Conservation (phyloP, 768 basidiomycete genomes). For the Mycena metata region DNA sequence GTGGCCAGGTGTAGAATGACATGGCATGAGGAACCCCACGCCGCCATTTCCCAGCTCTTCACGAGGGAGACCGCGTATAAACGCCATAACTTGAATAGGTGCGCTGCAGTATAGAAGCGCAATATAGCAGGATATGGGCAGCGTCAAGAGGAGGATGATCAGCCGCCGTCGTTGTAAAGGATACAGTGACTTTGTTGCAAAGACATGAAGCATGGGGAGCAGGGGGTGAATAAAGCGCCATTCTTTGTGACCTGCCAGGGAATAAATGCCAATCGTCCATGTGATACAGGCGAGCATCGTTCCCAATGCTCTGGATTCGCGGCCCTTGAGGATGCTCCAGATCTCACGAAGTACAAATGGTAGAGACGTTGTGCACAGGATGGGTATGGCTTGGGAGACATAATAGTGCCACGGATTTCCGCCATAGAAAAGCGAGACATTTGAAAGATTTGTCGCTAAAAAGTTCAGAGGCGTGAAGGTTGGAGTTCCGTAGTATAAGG, state of each 20-base stretch:
- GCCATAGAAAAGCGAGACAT: slow-evolving; percentile 95
- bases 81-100: slow-evolving; percentile 82
- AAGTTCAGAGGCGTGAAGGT: slow-evolving; percentile 89
- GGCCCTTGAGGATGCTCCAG: slow-evolving; percentile 51
- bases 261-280: slow-evolving; percentile 81
- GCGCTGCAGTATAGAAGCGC: slow-evolving; percentile 83
- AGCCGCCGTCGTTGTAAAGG: slow-evolving; percentile 54
- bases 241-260: slow-evolving; percentile 92
- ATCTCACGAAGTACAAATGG: slow-evolving; percentile 81
- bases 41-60: slow-evolving; percentile 59
- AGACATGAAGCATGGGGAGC: slow-evolving; percentile 84
- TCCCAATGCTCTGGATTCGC: slow-evolving; percentile 48
- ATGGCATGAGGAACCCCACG: slow-evolving; percentile 93
- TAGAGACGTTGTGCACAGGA: slow-evolving; percentile 79
- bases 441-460: slow-evolving; percentile 83
- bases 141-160: slow-evolving; percentile 61
- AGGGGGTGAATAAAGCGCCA: slow-evolving; percentile 97
- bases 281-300: slow-evolving; percentile 63
- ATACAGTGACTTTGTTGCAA: slow-evolving; percentile 80
- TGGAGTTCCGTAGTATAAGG: slow-evolving; percentile 73
- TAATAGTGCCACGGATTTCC: slow-evolving; percentile 91
- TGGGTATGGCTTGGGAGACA: slow-evolving; percentile 85
- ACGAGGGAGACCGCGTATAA: slow-evolving; percentile 68
- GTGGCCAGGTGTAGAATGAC: slow-evolving; percentile 95
- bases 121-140: slow-evolving; percentile 78